Evolutionary conservation across 371 early-diverging fungal genomes (phyloP).

Genomic region (Actinomortierella wolfii): DNA sequence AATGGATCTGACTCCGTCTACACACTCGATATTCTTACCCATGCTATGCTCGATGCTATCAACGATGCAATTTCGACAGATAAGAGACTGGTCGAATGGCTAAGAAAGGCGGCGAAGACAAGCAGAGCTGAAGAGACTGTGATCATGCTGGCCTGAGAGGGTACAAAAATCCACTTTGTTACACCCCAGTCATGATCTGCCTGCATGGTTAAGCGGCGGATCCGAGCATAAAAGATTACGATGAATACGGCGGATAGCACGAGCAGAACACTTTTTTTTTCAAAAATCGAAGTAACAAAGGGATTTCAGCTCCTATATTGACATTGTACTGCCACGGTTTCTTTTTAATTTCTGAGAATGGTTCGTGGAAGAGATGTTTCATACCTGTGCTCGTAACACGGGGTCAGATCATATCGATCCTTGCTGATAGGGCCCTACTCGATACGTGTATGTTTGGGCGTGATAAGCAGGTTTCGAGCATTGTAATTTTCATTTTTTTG

Average conservation of each 20-base stretch:
- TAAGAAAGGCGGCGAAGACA: not conserved
- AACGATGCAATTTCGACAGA: conserved; percentile 4
- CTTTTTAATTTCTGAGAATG: not conserved
- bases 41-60: conserved; percentile 13
- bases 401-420: conserved; percentile 20
- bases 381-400: conserved; percentile 32
- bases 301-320: not conserved
- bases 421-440: conserved; percentile 20
- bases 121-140: not conserved
- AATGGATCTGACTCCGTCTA: not conserved
- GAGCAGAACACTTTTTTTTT: conserved; percentile 10
- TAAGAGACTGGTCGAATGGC: not conserved
- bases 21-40: conserved; percentile 15
- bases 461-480: too few relatives aligned
- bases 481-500: too few relatives aligned
- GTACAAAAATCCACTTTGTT: conserved; percentile 26
- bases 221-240: conserved; percentile 8
- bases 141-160: conserved; percentile 18
- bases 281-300: not conserved
- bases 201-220: conserved; percentile 1
- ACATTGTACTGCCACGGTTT: not conserved
- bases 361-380: not conserved
- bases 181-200: conserved; percentile 15
- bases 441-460: too few relatives aligned
- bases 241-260: conserved; percentile 2